Evolutionary conservation across 768 basidiomycete genomes (phyloP).

Genomic region (Gelatoporia subvermispora): DNA sequence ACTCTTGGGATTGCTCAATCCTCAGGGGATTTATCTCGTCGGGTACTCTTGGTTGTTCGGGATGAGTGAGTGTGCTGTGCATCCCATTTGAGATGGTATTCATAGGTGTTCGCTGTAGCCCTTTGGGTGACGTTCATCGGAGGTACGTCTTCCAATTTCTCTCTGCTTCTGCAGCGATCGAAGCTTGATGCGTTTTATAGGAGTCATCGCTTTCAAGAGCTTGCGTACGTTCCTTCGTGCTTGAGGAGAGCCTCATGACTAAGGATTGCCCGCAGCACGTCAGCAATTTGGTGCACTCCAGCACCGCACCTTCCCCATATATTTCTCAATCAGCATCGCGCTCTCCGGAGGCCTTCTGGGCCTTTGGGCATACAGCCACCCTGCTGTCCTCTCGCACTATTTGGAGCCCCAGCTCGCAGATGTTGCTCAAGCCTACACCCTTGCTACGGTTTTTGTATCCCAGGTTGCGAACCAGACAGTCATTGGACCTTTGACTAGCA

Average conservation of each 20-base stretch:
- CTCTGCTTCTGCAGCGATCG: slow-evolving; percentile 5
- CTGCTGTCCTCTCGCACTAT: slow-evolving; percentile 45
- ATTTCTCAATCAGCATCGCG: slow-evolving; percentile 58
- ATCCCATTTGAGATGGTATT: neutral
- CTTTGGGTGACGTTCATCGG: slow-evolving; percentile 69
- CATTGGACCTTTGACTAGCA: slow-evolving; percentile 69
- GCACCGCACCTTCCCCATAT: slow-evolving; percentile 69
- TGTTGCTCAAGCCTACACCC: slow-evolving; percentile 60
- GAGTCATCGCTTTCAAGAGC: slow-evolving; percentile 54
- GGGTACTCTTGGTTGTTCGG: slow-evolving; percentile 64
- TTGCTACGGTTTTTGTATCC: slow-evolving; percentile 40
- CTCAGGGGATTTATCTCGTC: slow-evolving; percentile 41
- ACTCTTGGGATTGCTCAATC: slow-evolving; percentile 18
- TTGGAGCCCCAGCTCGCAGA: slow-evolving; percentile 47
- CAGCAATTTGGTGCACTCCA: slow-evolving; percentile 72
- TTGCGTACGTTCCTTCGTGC: slow-evolving; percentile 41
- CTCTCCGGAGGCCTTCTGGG: slow-evolving; percentile 51
- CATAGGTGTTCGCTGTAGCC: slow-evolving; percentile 16
- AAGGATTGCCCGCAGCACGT: slow-evolving; percentile 40
- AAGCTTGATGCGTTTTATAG: slow-evolving; percentile 24
- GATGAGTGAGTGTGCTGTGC: slow-evolving; percentile 48
- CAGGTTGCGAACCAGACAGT: slow-evolving; percentile 64
- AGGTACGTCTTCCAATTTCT: slow-evolving; percentile 29
- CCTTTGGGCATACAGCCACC: slow-evolving; percentile 56
- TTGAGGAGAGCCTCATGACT: neutral